phyloP scores from a whole-genome alignment of 1,284 basidiomycete genomes.

The Ustilago vetiveriae region DNA sequence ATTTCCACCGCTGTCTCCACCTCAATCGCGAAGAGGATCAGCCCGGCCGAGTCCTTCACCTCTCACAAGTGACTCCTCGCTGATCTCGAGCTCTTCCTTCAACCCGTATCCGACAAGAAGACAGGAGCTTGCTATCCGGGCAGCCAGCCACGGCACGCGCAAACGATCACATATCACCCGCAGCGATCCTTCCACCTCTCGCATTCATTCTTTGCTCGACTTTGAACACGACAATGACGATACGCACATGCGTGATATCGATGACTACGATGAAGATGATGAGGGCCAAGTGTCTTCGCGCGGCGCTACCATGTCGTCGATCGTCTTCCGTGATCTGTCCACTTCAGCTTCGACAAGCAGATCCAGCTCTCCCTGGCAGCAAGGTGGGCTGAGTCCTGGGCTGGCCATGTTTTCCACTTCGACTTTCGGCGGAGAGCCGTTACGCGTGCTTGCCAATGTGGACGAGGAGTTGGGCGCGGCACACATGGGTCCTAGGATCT shows the following conservation, averaged over 20 bases:
- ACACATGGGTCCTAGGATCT: constrained; percentile 48
- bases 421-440: constrained; percentile 37
- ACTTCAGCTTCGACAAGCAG: constrained; percentile 19
- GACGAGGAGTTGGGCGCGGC: constrained; percentile 43
- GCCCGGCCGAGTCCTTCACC: constrained; percentile 6
- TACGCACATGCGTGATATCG: constrained; percentile 4
- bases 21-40: constrained; percentile 9
- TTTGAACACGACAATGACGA: constrained; percentile 19
- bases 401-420: constrained; percentile 35
- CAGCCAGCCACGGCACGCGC: constrained; percentile 26
- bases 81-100: constrained; percentile 35
- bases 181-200: constrained; percentile 23
- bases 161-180: constrained; percentile 37
- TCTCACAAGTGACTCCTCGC: constrained; percentile 10
- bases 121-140: constrained; percentile 41
- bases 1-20: constrained; percentile 30
- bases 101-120: constrained; percentile 45
- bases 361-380: constrained; percentile 30
- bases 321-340: constrained; percentile 43
- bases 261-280: constrained; percentile 16
- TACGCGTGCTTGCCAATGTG: constrained; percentile 34
- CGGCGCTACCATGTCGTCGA: constrained; percentile 48
- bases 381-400: constrained; percentile 27
- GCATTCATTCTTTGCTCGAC: constrained; percentile 27
- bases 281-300: constrained; percentile 32